Base-by-base conservation (phyloP, 2,329 filamentous ascomycete species). In the Claviceps quebecensis region DNA sequence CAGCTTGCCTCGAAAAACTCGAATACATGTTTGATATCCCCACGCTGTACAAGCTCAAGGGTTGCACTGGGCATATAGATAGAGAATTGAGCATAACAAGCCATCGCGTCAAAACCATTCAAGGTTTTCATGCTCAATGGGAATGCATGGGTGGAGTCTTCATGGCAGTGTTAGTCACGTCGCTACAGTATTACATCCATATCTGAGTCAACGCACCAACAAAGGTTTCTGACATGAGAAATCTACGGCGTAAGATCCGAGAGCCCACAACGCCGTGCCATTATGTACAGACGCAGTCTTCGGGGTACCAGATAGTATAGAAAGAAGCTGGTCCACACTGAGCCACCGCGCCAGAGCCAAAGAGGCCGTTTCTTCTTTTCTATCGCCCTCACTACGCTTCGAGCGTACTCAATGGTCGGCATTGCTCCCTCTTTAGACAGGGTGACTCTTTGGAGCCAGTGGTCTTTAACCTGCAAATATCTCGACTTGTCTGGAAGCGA, bases 281-380 rank as follows among this genome's bases (percentile, higher is more conserved):
- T 34, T 2, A 52, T 5, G 29, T 38, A 47, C 5, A 54, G 34
- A 7, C 47, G 49, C 11, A 46, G 4, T 7, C 48, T 29, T 1
- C 47, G 36, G 1, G 56, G 53, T 2, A 56, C 46, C 17, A 60
- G 40, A 11, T 49, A 52, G 26, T 56, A 56, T 0, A 58, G 47
- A n/a, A 65, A 63, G 7, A 63, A 53, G 5, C 62, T 50, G 23
- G 52, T 3, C 4, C 46, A 41, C 3, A 45, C 16, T 19, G 48
- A 53, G n/a, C 46, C 50, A 22, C 55, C 56, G 19, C 49, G 48
- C 56, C 56, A 58, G 41, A 57, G 56, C 54, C 54, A 50, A 22
- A 52, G 22, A 5, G 55, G 55, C n/a, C 45, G 51, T 13, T 52
- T 55, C 36, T 51, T 56, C 11, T 23, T 50, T n/a, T 53, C 36